Base-by-base conservation (phyloP, 176 grass and related monocot genomes). In the Cymbopogon citratus region DNA sequence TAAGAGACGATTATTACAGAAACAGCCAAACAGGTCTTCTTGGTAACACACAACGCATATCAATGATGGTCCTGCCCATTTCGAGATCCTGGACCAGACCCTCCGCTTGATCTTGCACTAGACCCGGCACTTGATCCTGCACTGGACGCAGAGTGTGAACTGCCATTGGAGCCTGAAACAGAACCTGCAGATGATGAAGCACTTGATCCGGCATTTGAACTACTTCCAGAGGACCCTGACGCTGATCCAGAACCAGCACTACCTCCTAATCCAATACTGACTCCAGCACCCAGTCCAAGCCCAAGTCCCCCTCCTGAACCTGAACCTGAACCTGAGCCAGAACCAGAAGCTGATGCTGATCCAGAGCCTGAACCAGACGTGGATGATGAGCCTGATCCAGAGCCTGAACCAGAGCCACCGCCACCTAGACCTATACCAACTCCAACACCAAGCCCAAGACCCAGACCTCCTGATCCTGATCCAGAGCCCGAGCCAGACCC, bases 391-490 rank as follows among this genome's bases (percentile, higher is more conserved):
- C 85, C 71, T 2, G 85, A 87, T 9, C 71, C 69, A 2, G 64
- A 72, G 1, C 65, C 36, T 1, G 81, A 81, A 0, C 81, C 60
- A 7, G 81, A 49, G 9, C 84, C 80, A 25, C 69, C 49, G 5
- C 26, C 76, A 51, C 87, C 90, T 61, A 76, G 14, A 77, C 88
- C 91, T 67, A 78, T 66, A 14, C 89, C 89, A 21, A 89, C 71
- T 29, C 86, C 87, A 27, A 79, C 74, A 3, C 86, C 89, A 61
- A 86, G 54, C 6, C 41, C 41, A 44, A 44, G 41, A 12, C 41
- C 41, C 41, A 13, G 41, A 44, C 41, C 41, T 44, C 41, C 41
- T 44, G 41, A 44, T 44, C 41, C 39, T 40, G 39, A 40, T 9
- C 80, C 84, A 0, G 73, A 90, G 0, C 77, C 85, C 0, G 85